Percentiles rank a stretch among this genome's conserved stretches.
These are phyloP conservation scores for Aspergillus arachidicola DNA, from an alignment of 2,329 filamentous ascomycete genomes.

Conservation along the genomic window DNA sequence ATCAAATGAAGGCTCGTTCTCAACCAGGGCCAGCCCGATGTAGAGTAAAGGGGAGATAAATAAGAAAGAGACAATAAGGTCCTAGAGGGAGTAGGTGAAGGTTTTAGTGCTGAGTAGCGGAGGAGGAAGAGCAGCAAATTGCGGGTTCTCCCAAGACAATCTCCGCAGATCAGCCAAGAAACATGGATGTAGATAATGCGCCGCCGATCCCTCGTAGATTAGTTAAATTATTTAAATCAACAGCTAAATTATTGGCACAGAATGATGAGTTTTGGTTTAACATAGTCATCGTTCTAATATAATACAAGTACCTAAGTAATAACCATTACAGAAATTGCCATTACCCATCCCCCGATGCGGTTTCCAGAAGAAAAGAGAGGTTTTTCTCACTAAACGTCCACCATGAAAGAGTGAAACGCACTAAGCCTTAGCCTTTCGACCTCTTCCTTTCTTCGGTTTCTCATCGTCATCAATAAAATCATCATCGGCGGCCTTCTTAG, in stretches of 20 bases:
- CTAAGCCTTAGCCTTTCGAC: constrained; percentile 34
- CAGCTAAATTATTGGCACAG: neutral
- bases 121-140: constrained; percentile 10
- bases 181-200: neutral
- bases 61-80: neutral
- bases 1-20: constrained; percentile 15
- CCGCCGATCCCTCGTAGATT: constrained; percentile 3
- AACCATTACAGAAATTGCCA: neutral
- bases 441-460: constrained; percentile 55
- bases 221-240: neutral
- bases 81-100: constrained; percentile 1
- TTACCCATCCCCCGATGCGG: neutral
- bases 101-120: constrained; percentile 5
- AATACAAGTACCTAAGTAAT: neutral
- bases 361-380: neutral
- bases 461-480: constrained; percentile 41
- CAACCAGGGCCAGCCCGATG: constrained; percentile 40
- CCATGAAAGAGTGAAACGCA: neutral
- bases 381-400: neutral
- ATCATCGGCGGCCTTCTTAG: constrained; percentile 49
- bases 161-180: constrained; percentile 22
- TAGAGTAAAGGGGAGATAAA: constrained; percentile 8
- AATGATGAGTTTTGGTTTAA: neutral
- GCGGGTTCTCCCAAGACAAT: constrained; percentile 2
- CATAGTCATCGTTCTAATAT: neutral